Evolutionary conservation across 805 yeast species (phyloP).

Genomic region (Priceomyces medius): DNA sequence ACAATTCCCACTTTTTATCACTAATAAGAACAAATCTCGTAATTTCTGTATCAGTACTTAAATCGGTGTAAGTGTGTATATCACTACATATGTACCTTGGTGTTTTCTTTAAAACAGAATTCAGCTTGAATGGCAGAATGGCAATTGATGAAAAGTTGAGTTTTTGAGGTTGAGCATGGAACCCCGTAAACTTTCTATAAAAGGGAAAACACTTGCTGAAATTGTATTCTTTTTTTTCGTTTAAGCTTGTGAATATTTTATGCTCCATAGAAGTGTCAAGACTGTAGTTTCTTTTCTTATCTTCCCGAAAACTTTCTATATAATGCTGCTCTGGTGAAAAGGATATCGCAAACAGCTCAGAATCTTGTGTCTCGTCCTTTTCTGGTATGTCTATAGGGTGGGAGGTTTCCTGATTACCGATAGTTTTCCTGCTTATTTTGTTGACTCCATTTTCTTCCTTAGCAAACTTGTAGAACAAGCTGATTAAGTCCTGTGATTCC

Average conservation of each 20-base stretch:
- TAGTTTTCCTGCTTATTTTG: neutral
- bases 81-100: constrained; percentile 29
- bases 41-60: constrained; percentile 52
- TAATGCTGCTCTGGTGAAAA: constrained; percentile 14
- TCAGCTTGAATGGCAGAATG: constrained; percentile 19
- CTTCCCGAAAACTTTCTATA: constrained; percentile 1
- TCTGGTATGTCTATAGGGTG: constrained; percentile 11
- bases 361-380: neutral
- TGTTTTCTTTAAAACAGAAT: constrained; percentile 24
- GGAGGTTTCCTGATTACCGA: constrained; percentile 5
- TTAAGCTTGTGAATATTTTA: constrained; percentile 19
- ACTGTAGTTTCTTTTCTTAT: neutral
- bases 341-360: constrained; percentile 10
- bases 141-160: constrained; percentile 22
- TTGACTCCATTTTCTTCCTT: constrained; percentile 29
- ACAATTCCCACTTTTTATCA: constrained; percentile 74
- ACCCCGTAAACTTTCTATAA: constrained; percentile 58
- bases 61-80: constrained; percentile 30
- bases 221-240: constrained; percentile 55
- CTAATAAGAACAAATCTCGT: constrained; percentile 64
- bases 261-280: constrained; percentile 13
- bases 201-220: constrained; percentile 83
- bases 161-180: constrained; percentile 54
- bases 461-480: constrained; percentile 40
- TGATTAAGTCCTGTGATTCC: constrained; percentile 31